These are phyloP conservation scores for Gossypium raimondii DNA, from an alignment of 345 rosid genomes.

Conservation along the genomic window DNA sequence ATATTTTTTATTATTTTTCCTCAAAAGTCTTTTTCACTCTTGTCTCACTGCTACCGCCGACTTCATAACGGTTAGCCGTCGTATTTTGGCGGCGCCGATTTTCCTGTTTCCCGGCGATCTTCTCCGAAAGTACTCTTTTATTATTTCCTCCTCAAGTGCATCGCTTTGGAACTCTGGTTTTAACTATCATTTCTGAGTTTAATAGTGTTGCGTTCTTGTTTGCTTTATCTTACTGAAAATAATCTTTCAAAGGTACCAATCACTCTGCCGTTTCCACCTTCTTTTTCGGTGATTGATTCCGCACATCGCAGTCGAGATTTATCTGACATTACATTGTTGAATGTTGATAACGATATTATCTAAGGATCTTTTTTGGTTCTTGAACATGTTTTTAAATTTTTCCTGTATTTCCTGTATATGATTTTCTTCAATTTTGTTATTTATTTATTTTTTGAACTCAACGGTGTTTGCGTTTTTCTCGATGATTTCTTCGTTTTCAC, in stretches of 20 bases:
- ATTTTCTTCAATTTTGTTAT: background rate
- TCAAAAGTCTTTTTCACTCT: conserved; percentile 12
- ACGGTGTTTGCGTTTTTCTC: background rate
- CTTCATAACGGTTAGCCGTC: conserved; percentile 40
- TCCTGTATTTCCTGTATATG: background rate
- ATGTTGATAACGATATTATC: background rate
- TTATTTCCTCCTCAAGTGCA: background rate
- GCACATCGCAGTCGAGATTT: background rate
- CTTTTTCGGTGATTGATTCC: background rate
- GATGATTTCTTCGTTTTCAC: conserved; percentile 5
- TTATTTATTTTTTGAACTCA: background rate
- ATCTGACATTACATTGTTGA: conserved; percentile 3
- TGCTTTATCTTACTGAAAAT: conserved; percentile 5
- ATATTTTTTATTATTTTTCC: background rate
- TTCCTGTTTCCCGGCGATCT: conserved; percentile 13
- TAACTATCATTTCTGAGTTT: background rate
- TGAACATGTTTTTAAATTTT: background rate
- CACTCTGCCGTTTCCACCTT: background rate
- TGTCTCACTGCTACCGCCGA: conserved; percentile 32
- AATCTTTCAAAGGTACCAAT: conserved; percentile 15
- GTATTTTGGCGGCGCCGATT: conserved; percentile 29
- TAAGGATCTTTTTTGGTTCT: background rate
- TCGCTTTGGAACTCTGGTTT: conserved; percentile 1
- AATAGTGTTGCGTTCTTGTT: background rate
- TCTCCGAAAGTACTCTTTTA: background rate